Base-by-base conservation (phyloP, 768 basidiomycete species). In the Pluteus cervinus region DNA sequence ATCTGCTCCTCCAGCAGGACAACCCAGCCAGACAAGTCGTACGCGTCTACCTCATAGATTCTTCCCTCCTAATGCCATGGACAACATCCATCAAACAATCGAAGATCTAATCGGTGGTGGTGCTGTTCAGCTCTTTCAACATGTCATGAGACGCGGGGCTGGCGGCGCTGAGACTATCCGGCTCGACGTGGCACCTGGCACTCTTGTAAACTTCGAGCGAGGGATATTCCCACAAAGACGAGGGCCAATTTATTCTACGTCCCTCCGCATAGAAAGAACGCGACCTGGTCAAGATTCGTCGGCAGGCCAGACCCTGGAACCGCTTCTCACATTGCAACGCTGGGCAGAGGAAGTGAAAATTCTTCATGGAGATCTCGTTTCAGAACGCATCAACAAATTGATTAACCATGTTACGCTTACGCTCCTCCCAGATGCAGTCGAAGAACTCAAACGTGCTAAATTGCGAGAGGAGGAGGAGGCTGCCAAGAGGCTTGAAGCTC, bases 271-370 rank as follows among this genome's bases (percentile, higher is more conserved):
- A 17, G 86, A 86, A 49, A n/a, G n/a, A n/a, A n/a, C n/a, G n/a
- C 66, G 79, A 37, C 69, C 62, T 24, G 55, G 55, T 21, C 54
- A 58, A 32, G 62, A 61, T 42, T n/a, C n/a, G n/a, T n/a, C n/a
- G n/a, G 75, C 79, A 43, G 70, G 62, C 26, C 78, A 77, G 24
- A 79, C 79, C 30, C 81, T 90, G 33, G 80, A 86, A 22, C 89
- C 91, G 2, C 61, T 88, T 38, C 68, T 86, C 7, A 94, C 92
- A 1, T 54, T 81, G 21, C 86, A 89, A 50, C 76, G 93, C 40
- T 97, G 93, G 93, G 65, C 75, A 1, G 91, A 94, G 53, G 92
- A 94, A 57, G 79, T 76, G 43, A 87, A 85, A 52, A 79, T 87
- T 22, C 61, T 87, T 16, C 81, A 90, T 40, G 82, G 86, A 11